These are phyloP conservation scores for Perilla frutescens DNA, from an alignment of 257 asterid species.

Conservation along the genomic window DNA sequence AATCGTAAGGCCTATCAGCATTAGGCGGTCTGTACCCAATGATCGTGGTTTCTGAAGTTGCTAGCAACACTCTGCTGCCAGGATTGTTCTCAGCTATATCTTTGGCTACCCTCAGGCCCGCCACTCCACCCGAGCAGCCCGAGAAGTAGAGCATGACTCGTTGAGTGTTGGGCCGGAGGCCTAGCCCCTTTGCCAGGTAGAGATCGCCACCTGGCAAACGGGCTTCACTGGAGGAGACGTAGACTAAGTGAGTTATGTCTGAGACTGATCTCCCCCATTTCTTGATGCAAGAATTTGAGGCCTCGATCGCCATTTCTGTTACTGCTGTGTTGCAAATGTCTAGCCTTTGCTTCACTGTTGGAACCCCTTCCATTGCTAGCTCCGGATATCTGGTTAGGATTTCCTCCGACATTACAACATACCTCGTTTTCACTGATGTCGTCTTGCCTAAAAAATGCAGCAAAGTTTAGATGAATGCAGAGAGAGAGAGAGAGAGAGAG, in stretches of 20 bases:
- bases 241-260: conserved; percentile 84
- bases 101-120: conserved; percentile 94
- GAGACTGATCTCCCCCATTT: conserved; percentile 81
- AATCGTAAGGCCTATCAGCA: conserved; percentile 71
- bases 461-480: background rate
- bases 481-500: background rate
- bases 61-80: conserved; percentile 74
- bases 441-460: conserved; percentile 68
- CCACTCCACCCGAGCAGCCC: conserved; percentile 99
- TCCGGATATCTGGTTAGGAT: conserved; percentile 85
- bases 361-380: conserved; percentile 79
- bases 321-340: conserved; percentile 92
- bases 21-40: conserved; percentile 92
- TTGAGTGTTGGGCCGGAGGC: conserved; percentile 65
- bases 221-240: conserved; percentile 95
- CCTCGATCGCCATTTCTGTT: conserved; percentile 90
- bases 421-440: conserved; percentile 92
- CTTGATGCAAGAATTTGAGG: conserved; percentile 74
- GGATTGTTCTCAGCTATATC: conserved; percentile 97
- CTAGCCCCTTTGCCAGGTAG: conserved; percentile 86
- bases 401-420: conserved; percentile 97
- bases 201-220: conserved; percentile 97
- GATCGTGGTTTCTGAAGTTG: conserved; percentile 90
- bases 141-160: conserved; percentile 85
- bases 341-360: conserved; percentile 78